A percentile compares a stretch with the other conserved stretches of the same genome.
These are phyloP conservation scores for Gyromitra esculenta DNA, from an alignment of 2,329 filamentous ascomycete species.

Conservation along the genomic window DNA sequence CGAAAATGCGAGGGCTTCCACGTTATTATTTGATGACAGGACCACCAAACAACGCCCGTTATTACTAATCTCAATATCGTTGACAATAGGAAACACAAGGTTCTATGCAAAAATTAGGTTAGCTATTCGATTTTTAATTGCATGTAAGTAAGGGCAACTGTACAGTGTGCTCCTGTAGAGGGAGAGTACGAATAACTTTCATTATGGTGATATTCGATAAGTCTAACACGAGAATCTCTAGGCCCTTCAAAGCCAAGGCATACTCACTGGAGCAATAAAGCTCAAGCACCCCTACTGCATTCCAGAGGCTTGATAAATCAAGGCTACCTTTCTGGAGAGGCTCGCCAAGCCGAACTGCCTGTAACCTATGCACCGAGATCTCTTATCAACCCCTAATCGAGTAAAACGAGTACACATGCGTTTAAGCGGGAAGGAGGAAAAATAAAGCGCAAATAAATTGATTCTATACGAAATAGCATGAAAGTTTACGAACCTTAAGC, in stretches of 20 bases:
- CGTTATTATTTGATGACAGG: neutral
- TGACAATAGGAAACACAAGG: conserved; percentile 10
- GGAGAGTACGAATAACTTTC: conserved; percentile 21
- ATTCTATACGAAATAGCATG: neutral
- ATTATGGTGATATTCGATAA: conserved; percentile 17
- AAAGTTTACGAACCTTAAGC: conserved; percentile 8
- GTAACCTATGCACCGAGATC: conserved; percentile 8
- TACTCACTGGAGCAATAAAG: conserved; percentile 30
- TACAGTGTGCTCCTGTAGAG: conserved; percentile 25
- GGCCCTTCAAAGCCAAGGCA: conserved; percentile 23
- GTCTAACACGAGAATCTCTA: conserved; percentile 26
- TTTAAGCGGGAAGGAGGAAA: neutral
- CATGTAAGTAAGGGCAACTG: neutral
- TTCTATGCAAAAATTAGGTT: neutral
- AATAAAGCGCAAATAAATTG: neutral
- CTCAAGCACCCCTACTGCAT: conserved; percentile 13
- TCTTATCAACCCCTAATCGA: neutral
- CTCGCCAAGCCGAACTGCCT: conserved; percentile 17
- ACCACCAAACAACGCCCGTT: conserved; percentile 28
- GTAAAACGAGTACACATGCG: neutral
- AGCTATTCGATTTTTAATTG: neutral
- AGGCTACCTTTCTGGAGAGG: conserved; percentile 14
- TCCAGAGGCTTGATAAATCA: conserved; percentile 12
- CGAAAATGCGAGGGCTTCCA: conserved; percentile 21
- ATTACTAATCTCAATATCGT: conserved; percentile 25